Conservation (phyloP, 768 basidiomycete genomes). For the Rhizopogon sp. region DNA sequence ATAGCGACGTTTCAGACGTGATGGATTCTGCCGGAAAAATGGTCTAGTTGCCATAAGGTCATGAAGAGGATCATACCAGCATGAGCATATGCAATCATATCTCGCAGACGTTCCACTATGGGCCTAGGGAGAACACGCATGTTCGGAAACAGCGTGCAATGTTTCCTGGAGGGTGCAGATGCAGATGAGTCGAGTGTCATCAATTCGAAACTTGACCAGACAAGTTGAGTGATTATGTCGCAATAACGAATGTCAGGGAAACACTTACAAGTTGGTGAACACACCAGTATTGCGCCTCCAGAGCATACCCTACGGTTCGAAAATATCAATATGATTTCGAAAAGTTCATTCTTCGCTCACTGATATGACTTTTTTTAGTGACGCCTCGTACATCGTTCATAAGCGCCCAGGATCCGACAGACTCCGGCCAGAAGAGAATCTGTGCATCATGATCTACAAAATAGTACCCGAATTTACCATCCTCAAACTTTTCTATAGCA, state of each 20-base stretch:
- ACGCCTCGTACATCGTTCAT: conserved; percentile 26
- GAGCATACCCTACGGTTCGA: not conserved
- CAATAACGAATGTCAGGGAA: not conserved
- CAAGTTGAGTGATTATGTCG: not conserved
- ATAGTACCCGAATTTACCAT: conserved; percentile 31
- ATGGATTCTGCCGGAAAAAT: conserved; percentile 27
- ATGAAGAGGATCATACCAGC: not conserved
- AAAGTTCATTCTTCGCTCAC: not conserved
- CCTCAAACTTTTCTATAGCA: not conserved
- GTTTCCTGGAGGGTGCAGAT: conserved; percentile 11
- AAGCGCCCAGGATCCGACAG: conserved; percentile 27
- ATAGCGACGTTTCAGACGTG: conserved; percentile 34
- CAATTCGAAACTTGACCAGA: not conserved
- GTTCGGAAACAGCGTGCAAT: conserved; percentile 17
- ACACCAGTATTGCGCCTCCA: conserved; percentile 2
- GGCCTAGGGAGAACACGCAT: not conserved
- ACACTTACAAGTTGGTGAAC: not conserved
- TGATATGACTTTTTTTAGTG: conserved; percentile 5
- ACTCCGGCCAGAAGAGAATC: conserved; percentile 41
- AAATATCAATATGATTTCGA: not conserved
- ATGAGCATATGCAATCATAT: conserved; percentile 7
- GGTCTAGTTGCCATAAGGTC: not conserved
- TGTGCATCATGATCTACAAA: conserved; percentile 38
- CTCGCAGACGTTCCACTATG: not conserved
- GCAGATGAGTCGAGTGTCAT: not conserved